Base-by-base conservation (phyloP, 2,329 filamentous ascomycete genomes). In the Geoglossum cookeanum region DNA sequence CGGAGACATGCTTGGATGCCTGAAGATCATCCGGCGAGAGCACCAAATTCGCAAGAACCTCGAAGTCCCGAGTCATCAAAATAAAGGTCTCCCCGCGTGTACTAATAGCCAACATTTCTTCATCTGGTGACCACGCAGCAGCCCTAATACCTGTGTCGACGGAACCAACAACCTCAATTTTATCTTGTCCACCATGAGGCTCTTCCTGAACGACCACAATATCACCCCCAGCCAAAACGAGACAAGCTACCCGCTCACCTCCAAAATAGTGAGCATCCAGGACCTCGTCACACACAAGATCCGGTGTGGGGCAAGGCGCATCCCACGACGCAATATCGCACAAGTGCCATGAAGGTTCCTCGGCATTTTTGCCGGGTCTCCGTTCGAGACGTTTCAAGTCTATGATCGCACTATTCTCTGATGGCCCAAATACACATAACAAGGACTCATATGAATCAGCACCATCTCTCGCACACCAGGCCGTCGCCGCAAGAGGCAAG, bases 121-220 rank as follows among this genome's bases (percentile, higher is more conserved):
- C 91, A 65, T 98, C 92, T 1, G 90, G 90, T 44, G 91, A 94
- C 92, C 92, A 98, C 62, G 81, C 79, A 15, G 90, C 91, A 15
- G 89, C 88, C 29, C 83, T 80, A 63, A 98, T 95, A 29, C 91
- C 92, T 59, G 85, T 85, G 70, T 96, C 89, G 42, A 98, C 87
- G 37, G 89, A 94, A 49, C 92, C 92, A 61, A 97, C 81, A 63
- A 98, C 97, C 69, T 97, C 92, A 63, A 98, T 89, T 63, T 86
- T 82, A 42, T 89, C 85, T 67, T 86, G 81, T 59, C 78, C 81
- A 4, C 75, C 72, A 35, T 76, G 67, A 48, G 80, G 76, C 45
- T 83, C 78, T 66, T 96, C 88, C 62, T 84, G 79, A 32, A 96
- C 85, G 55, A 90, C 77, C 60, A 96, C 73, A 61, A 98, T 91